A percentile compares a stretch with the other conserved stretches of the same genome.
Evolutionary conservation across 164 flowering plant genomes (phyloP).

Genomic region (Protea cynaroides): DNA sequence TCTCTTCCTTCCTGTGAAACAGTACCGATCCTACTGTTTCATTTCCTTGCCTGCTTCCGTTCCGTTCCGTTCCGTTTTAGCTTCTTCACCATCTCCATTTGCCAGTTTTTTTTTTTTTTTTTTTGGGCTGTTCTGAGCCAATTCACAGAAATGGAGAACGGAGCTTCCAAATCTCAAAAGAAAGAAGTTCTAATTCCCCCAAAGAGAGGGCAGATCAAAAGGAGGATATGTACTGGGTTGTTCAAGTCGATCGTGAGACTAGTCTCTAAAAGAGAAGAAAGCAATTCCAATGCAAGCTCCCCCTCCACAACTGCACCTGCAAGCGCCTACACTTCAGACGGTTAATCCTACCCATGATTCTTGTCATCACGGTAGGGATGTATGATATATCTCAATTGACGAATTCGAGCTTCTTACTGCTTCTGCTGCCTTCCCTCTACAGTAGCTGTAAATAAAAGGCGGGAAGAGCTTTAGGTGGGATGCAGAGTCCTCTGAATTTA

Average conservation of each 20-base stretch:
- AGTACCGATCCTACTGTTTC: neutral
- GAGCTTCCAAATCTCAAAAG: neutral
- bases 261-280: conserved; percentile 9
- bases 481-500: neutral
- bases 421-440: neutral
- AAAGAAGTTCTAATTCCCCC: conserved; percentile 17
- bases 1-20: neutral
- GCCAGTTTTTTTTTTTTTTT: neutral
- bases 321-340: conserved; percentile 23
- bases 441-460: neutral
- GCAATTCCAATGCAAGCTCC: conserved; percentile 6
- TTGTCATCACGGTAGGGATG: neutral
- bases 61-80: neutral
- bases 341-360: neutral
- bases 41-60: neutral
- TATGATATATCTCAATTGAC: neutral
- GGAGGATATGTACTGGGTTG: conserved; percentile 22
- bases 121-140: neutral
- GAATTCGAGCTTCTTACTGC: neutral
- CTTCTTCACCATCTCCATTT: neutral
- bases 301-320: conserved; percentile 12
- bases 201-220: conserved; percentile 29
- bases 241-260: conserved; percentile 6
- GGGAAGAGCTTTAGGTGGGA: neutral
- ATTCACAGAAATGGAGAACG: neutral